Conservation (phyloP, 345 rosid species). For the Arabidopsis suecica region DNA sequence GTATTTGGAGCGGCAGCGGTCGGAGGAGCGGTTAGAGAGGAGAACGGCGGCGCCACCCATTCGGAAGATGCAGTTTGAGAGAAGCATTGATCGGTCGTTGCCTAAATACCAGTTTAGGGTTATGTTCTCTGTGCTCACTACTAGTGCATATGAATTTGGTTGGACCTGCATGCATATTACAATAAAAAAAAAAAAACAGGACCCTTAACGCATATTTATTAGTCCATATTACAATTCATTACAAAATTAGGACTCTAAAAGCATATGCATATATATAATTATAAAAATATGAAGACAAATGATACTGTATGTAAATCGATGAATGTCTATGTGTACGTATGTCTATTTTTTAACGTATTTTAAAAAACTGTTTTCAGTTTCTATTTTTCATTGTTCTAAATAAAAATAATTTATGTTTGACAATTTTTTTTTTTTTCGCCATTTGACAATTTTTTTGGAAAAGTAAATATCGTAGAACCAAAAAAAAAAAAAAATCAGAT, state of each 20-base stretch:
- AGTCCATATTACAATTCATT: no score
- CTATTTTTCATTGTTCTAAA: constrained; percentile 3
- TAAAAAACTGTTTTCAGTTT: background rate
- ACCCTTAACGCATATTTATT: background rate
- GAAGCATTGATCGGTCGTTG: constrained; percentile 63
- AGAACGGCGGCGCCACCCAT: constrained; percentile 65
- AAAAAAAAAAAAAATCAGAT: no score
- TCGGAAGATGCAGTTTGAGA: constrained; percentile 62
- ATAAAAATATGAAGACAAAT: background rate
- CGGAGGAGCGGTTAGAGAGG: constrained; percentile 55
- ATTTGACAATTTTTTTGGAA: no score
- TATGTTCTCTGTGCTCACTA: constrained; percentile 64
- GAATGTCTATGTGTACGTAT: background rate
- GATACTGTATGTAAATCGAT: background rate
- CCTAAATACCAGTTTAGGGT: constrained; percentile 59
- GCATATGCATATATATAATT: background rate
- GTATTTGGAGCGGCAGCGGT: constrained; percentile 55
- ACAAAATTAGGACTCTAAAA: no score
- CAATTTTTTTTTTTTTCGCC: no score
- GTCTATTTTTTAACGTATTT: background rate
- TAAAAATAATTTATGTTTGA: background rate
- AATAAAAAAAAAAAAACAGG: background rate
- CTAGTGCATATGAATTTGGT: constrained; percentile 62
- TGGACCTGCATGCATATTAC: constrained; percentile 46
- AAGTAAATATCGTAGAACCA: no score